Evolutionary conservation across 306 rosid species (phyloP).

Genomic region (Vigna radiata): DNA sequence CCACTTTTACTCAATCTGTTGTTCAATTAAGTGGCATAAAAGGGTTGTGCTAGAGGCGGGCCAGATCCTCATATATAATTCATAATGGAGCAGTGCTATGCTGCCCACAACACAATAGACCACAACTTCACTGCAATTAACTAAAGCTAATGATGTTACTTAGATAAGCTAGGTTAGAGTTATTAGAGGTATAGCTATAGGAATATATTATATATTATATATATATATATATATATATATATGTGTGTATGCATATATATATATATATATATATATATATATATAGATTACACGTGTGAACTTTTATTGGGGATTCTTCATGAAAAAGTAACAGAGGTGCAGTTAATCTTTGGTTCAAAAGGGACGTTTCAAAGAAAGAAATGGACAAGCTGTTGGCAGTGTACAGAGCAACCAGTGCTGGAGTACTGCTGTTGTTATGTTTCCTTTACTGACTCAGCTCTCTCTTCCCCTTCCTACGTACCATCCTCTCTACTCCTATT

Average conservation of each 20-base stretch:
- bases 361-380: conserved; percentile 70
- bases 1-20: conserved; percentile 41
- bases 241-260: no score
- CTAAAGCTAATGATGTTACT: conserved; percentile 21
- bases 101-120: conserved; percentile 42
- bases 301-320: conserved; percentile 34
- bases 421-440: conserved; percentile 53
- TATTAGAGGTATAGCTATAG: conserved; percentile 18
- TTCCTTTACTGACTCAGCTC: conserved; percentile 47
- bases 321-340: conserved; percentile 41
- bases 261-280: no score
- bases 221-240: no score
- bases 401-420: conserved; percentile 62
- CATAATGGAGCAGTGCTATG: conserved; percentile 38
- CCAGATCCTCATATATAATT: conserved; percentile 36
- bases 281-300: conserved; percentile 42
- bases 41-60: conserved; percentile 42
- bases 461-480: conserved; percentile 20
- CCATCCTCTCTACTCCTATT: conserved; percentile 37
- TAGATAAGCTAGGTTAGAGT: conserved; percentile 34
- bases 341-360: conserved; percentile 59
- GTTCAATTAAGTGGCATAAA: conserved; percentile 47
- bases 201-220: no score
- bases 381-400: conserved; percentile 65
- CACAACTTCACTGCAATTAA: conserved; percentile 33